A percentile compares a stretch with the other conserved stretches of the same genome.
These are phyloP conservation scores for Oryza meyeriana DNA, from an alignment of 176 grass and related monocot species.

Conservation along the genomic window DNA sequence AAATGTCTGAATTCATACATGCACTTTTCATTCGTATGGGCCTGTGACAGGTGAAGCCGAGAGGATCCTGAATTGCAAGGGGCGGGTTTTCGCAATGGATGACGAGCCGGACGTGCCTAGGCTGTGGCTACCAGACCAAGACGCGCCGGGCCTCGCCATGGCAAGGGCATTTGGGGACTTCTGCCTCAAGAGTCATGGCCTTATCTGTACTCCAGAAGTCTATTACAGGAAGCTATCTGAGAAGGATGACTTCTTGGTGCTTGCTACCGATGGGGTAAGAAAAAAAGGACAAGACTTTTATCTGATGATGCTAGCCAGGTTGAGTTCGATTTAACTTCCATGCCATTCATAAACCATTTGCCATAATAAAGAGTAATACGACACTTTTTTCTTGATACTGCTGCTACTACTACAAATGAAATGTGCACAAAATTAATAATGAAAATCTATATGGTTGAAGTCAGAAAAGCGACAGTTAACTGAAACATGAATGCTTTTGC, in stretches of 20 bases:
- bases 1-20: neutral
- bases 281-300: neutral
- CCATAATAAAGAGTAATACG: neutral
- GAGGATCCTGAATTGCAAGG: constrained; percentile 66
- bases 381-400: neutral
- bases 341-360: neutral
- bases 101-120: constrained; percentile 79
- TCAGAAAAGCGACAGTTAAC: too few species aligned
- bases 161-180: constrained; percentile 87
- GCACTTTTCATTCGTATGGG: neutral
- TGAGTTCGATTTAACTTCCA: neutral
- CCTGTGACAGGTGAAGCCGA: constrained; percentile 52
- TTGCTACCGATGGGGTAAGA: constrained; percentile 84
- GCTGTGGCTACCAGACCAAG: constrained; percentile 76
- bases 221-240: constrained; percentile 61
- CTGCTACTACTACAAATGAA: neutral
- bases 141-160: constrained; percentile 89
- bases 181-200: constrained; percentile 82
- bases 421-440: neutral
- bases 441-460: too few species aligned
- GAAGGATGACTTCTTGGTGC: constrained; percentile 87
- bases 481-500: too few species aligned
- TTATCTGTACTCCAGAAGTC: constrained; percentile 74
- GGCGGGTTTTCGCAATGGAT: constrained; percentile 71
- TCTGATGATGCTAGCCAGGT: neutral